A percentile compares a stretch with the other conserved stretches of the same genome.
phyloP scores from a whole-genome alignment of 2,329 filamentous ascomycete species.

The Fusarium nygamai region DNA sequence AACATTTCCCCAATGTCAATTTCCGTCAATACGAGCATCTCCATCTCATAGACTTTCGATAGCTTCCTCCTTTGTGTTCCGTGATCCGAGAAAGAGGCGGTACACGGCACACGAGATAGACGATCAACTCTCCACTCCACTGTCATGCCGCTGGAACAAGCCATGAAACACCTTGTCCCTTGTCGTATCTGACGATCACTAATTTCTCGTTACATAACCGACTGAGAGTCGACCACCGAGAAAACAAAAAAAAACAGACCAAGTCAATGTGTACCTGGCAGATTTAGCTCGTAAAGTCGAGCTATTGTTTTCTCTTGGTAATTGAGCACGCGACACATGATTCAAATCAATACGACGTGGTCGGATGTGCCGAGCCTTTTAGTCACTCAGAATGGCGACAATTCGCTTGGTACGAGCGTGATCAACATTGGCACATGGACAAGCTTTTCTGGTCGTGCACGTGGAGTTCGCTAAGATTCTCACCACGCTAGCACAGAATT shows the following conservation, averaged over 20 bases:
- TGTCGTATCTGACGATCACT: conserved; percentile 13
- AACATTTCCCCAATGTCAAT: conserved; percentile 7
- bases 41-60: neutral
- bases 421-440: neutral
- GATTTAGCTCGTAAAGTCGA: neutral
- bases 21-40: conserved; percentile 17
- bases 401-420: neutral
- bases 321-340: conserved; percentile 22
- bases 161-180: conserved; percentile 1
- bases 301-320: conserved; percentile 3
- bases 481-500: neutral
- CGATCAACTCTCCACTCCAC: neutral
- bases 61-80: neutral
- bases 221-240: neutral
- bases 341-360: neutral
- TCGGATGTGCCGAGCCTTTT: conserved; percentile 15
- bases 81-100: neutral
- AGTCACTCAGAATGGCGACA: neutral
- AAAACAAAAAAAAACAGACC: neutral
- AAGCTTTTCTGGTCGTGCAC: conserved; percentile 5
- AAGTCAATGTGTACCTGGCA: neutral
- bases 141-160: neutral
- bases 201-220: conserved; percentile 4
- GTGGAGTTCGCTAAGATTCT: neutral
- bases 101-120: conserved; percentile 5